Percentiles rank a stretch among this genome's conserved stretches.
These are phyloP conservation scores for Panellus pusillus DNA, from an alignment of 768 basidiomycete species.

Conservation along the genomic window DNA sequence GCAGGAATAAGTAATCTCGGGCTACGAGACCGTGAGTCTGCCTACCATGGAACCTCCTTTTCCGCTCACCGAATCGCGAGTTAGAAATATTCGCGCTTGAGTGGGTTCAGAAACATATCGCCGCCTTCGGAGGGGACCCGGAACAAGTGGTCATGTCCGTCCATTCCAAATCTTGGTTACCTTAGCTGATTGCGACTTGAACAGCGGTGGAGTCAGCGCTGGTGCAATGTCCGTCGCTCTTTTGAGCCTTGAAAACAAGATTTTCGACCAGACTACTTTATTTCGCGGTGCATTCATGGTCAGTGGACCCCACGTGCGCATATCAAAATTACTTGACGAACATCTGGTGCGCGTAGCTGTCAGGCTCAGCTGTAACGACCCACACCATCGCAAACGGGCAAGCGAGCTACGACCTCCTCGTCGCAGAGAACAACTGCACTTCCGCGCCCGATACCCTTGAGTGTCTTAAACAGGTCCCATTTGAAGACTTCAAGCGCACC, in stretches of 20 bases:
- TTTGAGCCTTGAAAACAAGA: constrained; percentile 7
- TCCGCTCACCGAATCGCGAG: neutral
- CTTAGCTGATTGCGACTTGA: neutral
- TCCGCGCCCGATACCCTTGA: constrained; percentile 26
- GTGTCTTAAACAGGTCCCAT: constrained; percentile 34
- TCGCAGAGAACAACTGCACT: constrained; percentile 23
- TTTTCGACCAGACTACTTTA: neutral
- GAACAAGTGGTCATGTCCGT: constrained; percentile 40
- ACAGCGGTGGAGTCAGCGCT: constrained; percentile 11
- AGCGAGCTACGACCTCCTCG: neutral
- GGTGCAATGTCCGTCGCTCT: constrained; percentile 11
- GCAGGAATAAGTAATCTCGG: constrained; percentile 50
- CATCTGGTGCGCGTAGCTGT: neutral
- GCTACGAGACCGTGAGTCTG: constrained; percentile 47
- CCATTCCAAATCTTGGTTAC: neutral
- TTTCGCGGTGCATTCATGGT: constrained; percentile 15
- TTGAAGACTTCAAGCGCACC: constrained; percentile 28
- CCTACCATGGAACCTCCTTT: neutral
- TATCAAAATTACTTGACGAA: neutral
- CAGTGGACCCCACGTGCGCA: too few species aligned
- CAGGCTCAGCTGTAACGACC: neutral
- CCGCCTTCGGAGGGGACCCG: constrained; percentile 54
- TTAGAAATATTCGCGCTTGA: constrained; percentile 47
- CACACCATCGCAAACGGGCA: neutral
- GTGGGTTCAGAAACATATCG: constrained; percentile 57